Conservation (phyloP, 352 stramenopile species). For the Pythium oligandrum region DNA sequence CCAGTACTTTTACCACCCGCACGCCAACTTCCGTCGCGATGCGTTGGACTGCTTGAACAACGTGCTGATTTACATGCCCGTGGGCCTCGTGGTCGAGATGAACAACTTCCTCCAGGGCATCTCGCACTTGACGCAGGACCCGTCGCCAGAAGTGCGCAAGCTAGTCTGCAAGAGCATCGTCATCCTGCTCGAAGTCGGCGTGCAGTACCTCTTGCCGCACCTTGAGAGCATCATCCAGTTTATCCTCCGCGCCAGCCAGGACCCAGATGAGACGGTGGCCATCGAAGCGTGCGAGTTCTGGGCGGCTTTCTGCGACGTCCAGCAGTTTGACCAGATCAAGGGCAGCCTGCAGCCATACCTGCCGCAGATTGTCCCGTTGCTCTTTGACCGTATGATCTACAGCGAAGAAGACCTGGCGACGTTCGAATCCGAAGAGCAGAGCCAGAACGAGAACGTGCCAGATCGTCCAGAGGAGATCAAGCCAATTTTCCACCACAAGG, state of each 20-base stretch:
- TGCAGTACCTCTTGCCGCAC: slow-evolving; percentile 87
- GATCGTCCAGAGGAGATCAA: slow-evolving; percentile 91
- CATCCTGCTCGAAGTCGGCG: slow-evolving; percentile 82
- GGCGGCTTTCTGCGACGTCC: slow-evolving; percentile 88
- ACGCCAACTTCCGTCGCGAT: slow-evolving; percentile 70
- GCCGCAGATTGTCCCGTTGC: slow-evolving; percentile 87
- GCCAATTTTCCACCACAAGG: slow-evolving; percentile 77
- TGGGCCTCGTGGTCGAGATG: slow-evolving; percentile 88
- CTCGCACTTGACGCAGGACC: slow-evolving; percentile 82
- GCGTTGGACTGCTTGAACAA: slow-evolving; percentile 89
- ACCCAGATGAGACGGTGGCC: slow-evolving; percentile 80
- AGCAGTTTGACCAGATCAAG: slow-evolving; percentile 91
- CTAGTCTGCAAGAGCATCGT: slow-evolving; percentile 91
- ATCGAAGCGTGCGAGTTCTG: slow-evolving; percentile 91
- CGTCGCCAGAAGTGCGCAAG: slow-evolving; percentile 73
- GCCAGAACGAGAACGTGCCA: slow-evolving; percentile 80
- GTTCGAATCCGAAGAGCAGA: slow-evolving; percentile 89
- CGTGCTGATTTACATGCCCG: slow-evolving; percentile 85
- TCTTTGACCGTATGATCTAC: slow-evolving; percentile 96
- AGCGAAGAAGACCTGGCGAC: slow-evolving; percentile 88
- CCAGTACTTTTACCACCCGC: slow-evolving; percentile 86
- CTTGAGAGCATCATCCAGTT: slow-evolving; percentile 91
- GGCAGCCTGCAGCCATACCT: slow-evolving; percentile 80
- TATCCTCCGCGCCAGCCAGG: slow-evolving; percentile 84
- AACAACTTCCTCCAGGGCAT: slow-evolving; percentile 87